These are phyloP conservation scores for Boehmeria nivea DNA, from an alignment of 306 rosid species.

Conservation along the genomic window DNA sequence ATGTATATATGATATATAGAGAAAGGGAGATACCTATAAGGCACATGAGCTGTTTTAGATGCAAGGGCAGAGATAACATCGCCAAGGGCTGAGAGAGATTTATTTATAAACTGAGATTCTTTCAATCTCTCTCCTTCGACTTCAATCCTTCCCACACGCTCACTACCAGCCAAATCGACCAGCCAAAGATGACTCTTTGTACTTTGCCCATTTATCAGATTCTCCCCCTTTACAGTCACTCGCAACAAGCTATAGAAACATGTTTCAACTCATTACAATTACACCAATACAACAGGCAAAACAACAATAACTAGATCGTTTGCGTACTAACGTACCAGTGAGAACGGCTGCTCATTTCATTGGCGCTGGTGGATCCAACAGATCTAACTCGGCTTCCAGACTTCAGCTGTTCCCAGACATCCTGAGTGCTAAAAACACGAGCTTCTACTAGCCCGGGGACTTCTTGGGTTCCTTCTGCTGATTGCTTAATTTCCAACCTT, in stretches of 20 bases:
- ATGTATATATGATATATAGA: background rate
- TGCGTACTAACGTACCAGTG: constrained; percentile 55
- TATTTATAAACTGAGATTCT: constrained; percentile 94
- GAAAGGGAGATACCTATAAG: constrained; percentile 64
- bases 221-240: constrained; percentile 73
- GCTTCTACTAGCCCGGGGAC: constrained; percentile 93
- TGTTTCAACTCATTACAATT: constrained; percentile 20
- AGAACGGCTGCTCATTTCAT: constrained; percentile 96
- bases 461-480: constrained; percentile 90
- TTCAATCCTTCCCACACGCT: constrained; percentile 94
- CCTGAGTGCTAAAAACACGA: constrained; percentile 52
- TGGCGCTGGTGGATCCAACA: constrained; percentile 93
- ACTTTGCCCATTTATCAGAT: constrained; percentile 66
- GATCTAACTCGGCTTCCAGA: constrained; percentile 81
- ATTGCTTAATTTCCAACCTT: constrained; percentile 96
- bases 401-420: constrained; percentile 79
- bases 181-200: constrained; percentile 94
- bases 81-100: constrained; percentile 94
- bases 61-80: constrained; percentile 96
- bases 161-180: constrained; percentile 98
- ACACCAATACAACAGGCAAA: background rate
- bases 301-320: background rate
- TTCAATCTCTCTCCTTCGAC: constrained; percentile 96
- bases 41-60: constrained; percentile 78
- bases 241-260: constrained; percentile 69